Base-by-base conservation (phyloP, 345 rosid species). In the Syzygium oleosum region DNA sequence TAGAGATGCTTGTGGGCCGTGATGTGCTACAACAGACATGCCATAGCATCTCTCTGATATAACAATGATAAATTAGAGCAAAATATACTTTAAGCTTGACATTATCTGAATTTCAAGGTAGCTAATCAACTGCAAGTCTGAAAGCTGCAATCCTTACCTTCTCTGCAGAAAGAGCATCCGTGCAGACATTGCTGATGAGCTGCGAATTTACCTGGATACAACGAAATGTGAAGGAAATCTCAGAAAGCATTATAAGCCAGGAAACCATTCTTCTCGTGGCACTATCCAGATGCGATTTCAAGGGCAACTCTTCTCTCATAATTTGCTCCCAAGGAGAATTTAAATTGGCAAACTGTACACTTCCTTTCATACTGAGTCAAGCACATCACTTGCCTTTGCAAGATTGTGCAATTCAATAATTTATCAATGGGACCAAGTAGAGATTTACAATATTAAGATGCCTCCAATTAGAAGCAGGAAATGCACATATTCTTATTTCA, bases 131-230 rank as follows among this genome's bases (percentile, higher is more conserved):
- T 52, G 63, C 49, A 54, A 53, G 25, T 52, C 41, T 34, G 51
- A 19, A 17, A 41, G 13, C n/a, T 89, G 79, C 19, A 25, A 25
- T 25, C 34, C 63, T 88, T 92, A 96, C 98, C 99, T 98, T 98
- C 94, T 98, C 99, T 31, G 99, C 99, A 59, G 99, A 97, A 58
- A 97, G 97, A 87, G 99, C 99, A 91, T 98, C 99, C 19, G 96
- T 97, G 92, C 99, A 98, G 87, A 94, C 94, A 91, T 98, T 98
- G 93, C 99, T 98, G 91, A 98, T 97, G 90, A 98, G 98, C 93
- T 98, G 99, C 38, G 99, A 96, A 91, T 98, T 98, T 53, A 97
- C 98, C 99, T 98, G 94, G 13, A 86, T 0, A 52, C 4, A 65
- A 87, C 34, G 38, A 83, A 88, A 87, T 78, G 53, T 46, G 86